phyloP scores from a whole-genome alignment of 139 green algal species.

The Tetradesmus obliquus region DNA sequence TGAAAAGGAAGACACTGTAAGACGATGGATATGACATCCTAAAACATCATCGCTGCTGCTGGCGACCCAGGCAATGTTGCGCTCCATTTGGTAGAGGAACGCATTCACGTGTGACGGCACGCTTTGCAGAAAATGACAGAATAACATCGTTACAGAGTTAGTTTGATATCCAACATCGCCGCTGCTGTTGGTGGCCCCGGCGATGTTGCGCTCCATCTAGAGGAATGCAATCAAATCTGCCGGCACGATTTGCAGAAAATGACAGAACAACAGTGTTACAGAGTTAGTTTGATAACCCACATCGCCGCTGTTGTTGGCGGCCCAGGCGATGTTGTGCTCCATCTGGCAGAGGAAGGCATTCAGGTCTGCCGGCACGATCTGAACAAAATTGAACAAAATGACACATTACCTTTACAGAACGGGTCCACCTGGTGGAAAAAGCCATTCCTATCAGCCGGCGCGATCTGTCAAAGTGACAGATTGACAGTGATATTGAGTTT shows the following conservation, averaged over 20 bases:
- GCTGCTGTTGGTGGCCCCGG: slow-evolving; percentile 7
- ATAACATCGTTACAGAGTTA: too few relatives aligned
- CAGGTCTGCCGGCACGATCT: slow-evolving; percentile 91
- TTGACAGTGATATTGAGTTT: too few relatives aligned
- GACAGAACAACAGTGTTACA: too few relatives aligned
- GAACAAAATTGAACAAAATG: neutral
- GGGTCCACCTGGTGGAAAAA: neutral
- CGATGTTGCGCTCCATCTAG: slow-evolving; percentile 67
- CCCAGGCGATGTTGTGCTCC: slow-evolving; percentile 58
- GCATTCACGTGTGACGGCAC: slow-evolving; percentile 94
- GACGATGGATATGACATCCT: too few relatives aligned
- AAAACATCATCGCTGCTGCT: neutral
- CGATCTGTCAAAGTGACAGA: neutral
- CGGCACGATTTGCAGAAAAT: slow-evolving; percentile 73
- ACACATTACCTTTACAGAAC: neutral
- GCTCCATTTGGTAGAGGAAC: slow-evolving; percentile 78
- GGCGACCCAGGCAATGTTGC: slow-evolving; percentile 50
- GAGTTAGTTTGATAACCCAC: neutral
- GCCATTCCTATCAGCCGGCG: neutral
- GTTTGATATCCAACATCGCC: slow-evolving; percentile 11
- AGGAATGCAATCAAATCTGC: slow-evolving; percentile 94
- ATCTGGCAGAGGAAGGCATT: slow-evolving; percentile 87
- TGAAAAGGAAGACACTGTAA: neutral
- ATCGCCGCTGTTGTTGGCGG: slow-evolving; percentile 37
- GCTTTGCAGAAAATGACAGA: slow-evolving; percentile 50